Base-by-base conservation (phyloP, 768 basidiomycete species). In the Suillus lakei region DNA sequence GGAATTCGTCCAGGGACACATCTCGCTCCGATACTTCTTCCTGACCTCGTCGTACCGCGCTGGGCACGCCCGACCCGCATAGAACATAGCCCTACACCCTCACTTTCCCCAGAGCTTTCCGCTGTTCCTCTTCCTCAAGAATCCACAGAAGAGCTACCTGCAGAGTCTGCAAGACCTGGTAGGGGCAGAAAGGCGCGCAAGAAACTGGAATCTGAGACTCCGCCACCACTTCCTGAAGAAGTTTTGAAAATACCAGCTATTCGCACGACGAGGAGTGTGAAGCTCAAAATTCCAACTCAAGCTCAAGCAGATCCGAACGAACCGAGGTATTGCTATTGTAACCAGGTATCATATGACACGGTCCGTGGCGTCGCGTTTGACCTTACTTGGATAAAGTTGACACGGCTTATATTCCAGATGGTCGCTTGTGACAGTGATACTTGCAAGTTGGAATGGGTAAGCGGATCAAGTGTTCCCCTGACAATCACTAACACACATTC, bases 391-490 rank as follows among this genome's bases (percentile, higher is more conserved):
- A 58, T 68, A 69, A 50, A 68, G 67, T 59, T 67, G 56, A 53
- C 26, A 30, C 26, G 5, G 10, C 53, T 9, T 41, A 38, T 71
- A 64, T 30, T 58, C 30, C 66, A 92, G 91, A 95, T 97, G 95
- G 89, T 97, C 67, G 95, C 82, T 18, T 97, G 95, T 71, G 95
- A 97, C 73, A 85, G 85, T 68, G 78, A 81, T 50, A 79, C 82
- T 18, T 97, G 95, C 74, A 80, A 84, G 68, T 80, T 82, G 44
- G 92, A 95, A 88, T 97, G 95, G 95, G 95, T 91, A 71, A 74
- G 91, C 82, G 50, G 13, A 54, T 16, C 36, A 39, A 9, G 59
- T 59, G 18, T 21, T 32, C 32, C 34, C 0, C 23, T 39, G 10
- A n/a, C 26, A 3, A 39, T 54, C 43, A n/a, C 59, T 67, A 61